phyloP scores from a whole-genome alignment of 2,329 filamentous ascomycete species.

The Fusarium chaquense region DNA sequence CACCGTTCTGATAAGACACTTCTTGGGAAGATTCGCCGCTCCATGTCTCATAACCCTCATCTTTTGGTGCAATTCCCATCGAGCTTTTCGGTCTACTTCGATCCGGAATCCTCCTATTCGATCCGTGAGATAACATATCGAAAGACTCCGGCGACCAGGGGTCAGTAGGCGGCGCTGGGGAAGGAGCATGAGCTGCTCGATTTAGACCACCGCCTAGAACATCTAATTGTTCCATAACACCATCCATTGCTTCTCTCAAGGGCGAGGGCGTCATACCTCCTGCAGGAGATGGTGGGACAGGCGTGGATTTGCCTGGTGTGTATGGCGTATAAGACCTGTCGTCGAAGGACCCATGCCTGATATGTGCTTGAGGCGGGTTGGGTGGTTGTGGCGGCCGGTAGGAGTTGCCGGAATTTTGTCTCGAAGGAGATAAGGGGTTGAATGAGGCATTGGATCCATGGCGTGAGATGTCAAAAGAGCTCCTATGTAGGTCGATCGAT shows the following conservation, averaged over 20 bases:
- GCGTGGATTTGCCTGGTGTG: conserved; percentile 71
- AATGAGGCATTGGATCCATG: conserved; percentile 54
- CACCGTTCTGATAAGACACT: conserved; percentile 56
- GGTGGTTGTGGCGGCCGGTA: conserved; percentile 46
- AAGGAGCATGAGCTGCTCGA: conserved; percentile 66
- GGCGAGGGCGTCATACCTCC: conserved; percentile 86
- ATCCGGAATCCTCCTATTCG: conserved; percentile 46
- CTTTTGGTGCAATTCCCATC: conserved; percentile 73
- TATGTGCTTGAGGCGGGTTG: conserved; percentile 28
- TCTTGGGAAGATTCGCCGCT: conserved; percentile 66
- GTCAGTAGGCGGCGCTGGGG: conserved; percentile 70
- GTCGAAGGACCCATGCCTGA: conserved; percentile 48
- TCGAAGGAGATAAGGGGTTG: conserved; percentile 47
- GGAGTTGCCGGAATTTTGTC: conserved; percentile 57
- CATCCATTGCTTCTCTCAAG: conserved; percentile 94
- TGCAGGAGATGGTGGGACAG: conserved; percentile 75
- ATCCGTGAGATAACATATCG: conserved; percentile 60
- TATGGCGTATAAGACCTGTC: conserved; percentile 53
- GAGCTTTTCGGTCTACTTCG: conserved; percentile 73
- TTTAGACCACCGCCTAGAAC: conserved; percentile 70
- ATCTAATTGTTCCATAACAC: conserved; percentile 94
- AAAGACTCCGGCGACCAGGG: conserved; percentile 95
- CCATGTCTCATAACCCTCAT: conserved; percentile 72
- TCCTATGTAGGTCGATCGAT: conserved; percentile 55
- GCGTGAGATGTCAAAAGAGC: conserved; percentile 49